Conservation (phyloP, 495 filamentous ascomycete genomes). For the Neurospora sp. region DNA sequence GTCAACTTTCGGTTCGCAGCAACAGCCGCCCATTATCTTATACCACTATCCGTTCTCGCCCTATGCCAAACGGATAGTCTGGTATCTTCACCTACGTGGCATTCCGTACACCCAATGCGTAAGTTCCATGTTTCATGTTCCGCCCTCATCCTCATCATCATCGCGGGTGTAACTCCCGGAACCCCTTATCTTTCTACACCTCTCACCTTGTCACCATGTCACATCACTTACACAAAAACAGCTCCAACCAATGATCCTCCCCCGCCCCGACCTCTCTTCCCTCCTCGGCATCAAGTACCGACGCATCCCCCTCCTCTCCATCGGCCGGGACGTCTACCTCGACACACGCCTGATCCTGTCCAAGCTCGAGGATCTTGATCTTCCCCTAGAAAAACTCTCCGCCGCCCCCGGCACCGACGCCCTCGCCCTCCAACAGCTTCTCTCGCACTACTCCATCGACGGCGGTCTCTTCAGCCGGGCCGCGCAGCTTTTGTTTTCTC, state of each 20-base stretch:
- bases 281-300: slow-evolving; percentile 49
- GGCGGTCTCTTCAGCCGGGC: slow-evolving; percentile 33
- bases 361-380: slow-evolving; percentile 37
- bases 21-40: slow-evolving; percentile 32
- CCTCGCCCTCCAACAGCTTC: slow-evolving; percentile 10
- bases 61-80: slow-evolving; percentile 44
- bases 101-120: slow-evolving; percentile 50
- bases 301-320: slow-evolving; percentile 52
- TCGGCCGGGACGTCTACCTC: slow-evolving; percentile 45
- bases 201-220: no score
- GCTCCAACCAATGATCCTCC: slow-evolving; percentile 48
- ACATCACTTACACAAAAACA: slow-evolving; percentile 2
- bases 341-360: slow-evolving; percentile 50
- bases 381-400: slow-evolving; percentile 2
- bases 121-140: no score
- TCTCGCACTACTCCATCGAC: slow-evolving; percentile 23
- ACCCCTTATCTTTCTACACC: no score
- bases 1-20: neutral
- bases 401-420: slow-evolving; percentile 5
- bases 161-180: neutral
- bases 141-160: no score
- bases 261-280: slow-evolving; percentile 44
- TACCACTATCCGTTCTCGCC: slow-evolving; percentile 50
- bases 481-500: slow-evolving; percentile 33
- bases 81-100: slow-evolving; percentile 49